Evolutionary conservation across 805 yeast species (phyloP).

Genomic region (Myxozyma melibiosi): DNA sequence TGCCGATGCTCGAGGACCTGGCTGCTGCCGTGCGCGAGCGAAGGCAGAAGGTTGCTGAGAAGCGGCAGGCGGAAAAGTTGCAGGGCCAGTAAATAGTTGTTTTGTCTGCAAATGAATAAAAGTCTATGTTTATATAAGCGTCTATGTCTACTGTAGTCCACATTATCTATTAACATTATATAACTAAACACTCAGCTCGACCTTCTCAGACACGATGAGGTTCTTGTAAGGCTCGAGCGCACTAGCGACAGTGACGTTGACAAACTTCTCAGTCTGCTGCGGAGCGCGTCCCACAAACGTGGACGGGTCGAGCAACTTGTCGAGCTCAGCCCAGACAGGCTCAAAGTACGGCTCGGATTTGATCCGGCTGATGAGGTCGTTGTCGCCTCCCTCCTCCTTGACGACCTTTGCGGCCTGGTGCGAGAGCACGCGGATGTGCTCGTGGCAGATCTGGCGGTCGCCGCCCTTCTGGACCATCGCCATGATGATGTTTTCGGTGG

Average conservation of each 20-base stretch:
- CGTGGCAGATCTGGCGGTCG: slow-evolving; percentile 98
- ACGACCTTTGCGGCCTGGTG: slow-evolving; percentile 98
- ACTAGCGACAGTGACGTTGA: slow-evolving; percentile 76
- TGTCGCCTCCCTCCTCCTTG: slow-evolving; percentile 97
- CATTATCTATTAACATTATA: neutral
- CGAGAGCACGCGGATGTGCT: slow-evolving; percentile 91
- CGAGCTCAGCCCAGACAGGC: slow-evolving; percentile 88
- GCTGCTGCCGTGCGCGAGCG: slow-evolving; percentile 83
- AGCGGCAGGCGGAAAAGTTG: slow-evolving; percentile 7
- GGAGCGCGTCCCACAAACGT: slow-evolving; percentile 99
- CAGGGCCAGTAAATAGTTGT: neutral
- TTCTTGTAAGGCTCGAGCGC: slow-evolving; percentile 73
- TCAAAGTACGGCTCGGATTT: slow-evolving; percentile 48
- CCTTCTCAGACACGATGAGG: slow-evolving; percentile 64
- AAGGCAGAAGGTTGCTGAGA: slow-evolving; percentile 11
- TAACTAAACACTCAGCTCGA: slow-evolving; percentile 72
- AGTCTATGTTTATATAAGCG: neutral
- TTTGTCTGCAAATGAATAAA: neutral
- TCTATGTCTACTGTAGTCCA: neutral
- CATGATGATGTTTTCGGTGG: slow-evolving; percentile 98
- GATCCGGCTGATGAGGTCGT: slow-evolving; percentile 67
- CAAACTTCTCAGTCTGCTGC: slow-evolving; percentile 92
- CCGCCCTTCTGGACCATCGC: slow-evolving; percentile 99
- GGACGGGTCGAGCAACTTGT: slow-evolving; percentile 77
- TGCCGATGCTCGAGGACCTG: slow-evolving; percentile 70